These are phyloP conservation scores for Pyrus hybrid DNA, from an alignment of 331 rosid species.

Conservation along the genomic window DNA sequence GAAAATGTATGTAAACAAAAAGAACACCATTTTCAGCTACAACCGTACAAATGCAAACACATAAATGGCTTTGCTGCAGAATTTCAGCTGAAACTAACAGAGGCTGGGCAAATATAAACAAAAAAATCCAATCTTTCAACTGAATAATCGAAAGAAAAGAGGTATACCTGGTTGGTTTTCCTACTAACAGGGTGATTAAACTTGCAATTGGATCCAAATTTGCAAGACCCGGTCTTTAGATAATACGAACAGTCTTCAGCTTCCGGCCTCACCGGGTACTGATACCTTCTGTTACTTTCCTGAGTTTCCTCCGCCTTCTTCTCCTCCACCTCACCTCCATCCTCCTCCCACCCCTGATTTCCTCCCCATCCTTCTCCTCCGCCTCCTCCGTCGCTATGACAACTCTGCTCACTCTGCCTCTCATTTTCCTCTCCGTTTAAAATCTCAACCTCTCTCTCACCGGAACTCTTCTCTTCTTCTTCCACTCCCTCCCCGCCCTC, in stretches of 20 bases:
- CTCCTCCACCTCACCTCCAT: slow-evolving; percentile 20
- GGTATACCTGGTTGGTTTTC: slow-evolving; percentile 47
- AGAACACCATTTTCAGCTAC: not conserved
- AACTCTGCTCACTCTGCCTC: slow-evolving; percentile 5
- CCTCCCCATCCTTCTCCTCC: slow-evolving; percentile 16
- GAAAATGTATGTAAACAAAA: not conserved
- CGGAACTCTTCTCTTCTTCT: not conserved
- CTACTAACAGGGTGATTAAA: slow-evolving; percentile 77
- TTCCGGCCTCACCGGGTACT: slow-evolving; percentile 78
- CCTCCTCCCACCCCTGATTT: slow-evolving; percentile 26
- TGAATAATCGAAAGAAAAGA: not conserved
- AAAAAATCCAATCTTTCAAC: not conserved
- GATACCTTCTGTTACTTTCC: slow-evolving; percentile 20
- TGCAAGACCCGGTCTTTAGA: slow-evolving; percentile 79
- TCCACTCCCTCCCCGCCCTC: slow-evolving; percentile 16
- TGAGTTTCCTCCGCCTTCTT: slow-evolving; percentile 22
- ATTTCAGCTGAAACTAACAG: not conserved
- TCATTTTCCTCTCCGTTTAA: slow-evolving; percentile 5
- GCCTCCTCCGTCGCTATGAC: slow-evolving; percentile 6
- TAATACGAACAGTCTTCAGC: slow-evolving; percentile 87
- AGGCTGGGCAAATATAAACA: not conserved
- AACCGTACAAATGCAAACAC: not conserved
- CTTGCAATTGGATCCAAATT: slow-evolving; percentile 79
- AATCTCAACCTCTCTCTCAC: slow-evolving; percentile 1
- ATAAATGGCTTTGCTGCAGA: not conserved